Conservation (phyloP, 495 filamentous ascomycete species). For the Lophium mytilinum region DNA sequence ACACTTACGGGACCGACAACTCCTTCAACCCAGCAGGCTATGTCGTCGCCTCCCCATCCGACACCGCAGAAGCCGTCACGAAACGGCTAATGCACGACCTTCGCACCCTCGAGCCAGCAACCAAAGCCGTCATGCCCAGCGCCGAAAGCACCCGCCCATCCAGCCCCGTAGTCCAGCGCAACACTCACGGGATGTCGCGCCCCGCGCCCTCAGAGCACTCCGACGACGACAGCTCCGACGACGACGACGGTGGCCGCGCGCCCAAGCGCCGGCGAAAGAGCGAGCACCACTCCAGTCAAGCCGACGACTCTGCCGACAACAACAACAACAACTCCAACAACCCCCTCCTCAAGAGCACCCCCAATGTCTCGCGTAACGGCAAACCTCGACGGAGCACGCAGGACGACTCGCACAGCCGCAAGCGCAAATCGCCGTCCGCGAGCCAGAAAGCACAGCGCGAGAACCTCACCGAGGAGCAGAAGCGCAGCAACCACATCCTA, state of each 20-base stretch:
- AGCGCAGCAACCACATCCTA: constrained; percentile 77
- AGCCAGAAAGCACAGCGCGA: constrained; percentile 50
- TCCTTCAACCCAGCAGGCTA: constrained; percentile 11
- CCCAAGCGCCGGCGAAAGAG: constrained; percentile 14
- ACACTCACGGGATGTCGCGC: constrained; percentile 28
- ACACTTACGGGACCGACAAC: constrained; percentile 21
- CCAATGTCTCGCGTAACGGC: neutral
- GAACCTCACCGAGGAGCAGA: constrained; percentile 77
- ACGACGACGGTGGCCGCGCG: constrained; percentile 34
- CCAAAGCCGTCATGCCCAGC: constrained; percentile 28
- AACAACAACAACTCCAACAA: constrained; percentile 1
- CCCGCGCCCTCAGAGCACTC: constrained; percentile 25
- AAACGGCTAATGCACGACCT: constrained; percentile 11
- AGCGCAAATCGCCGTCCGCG: constrained; percentile 10
- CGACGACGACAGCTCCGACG: constrained; percentile 20
- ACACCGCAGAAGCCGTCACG: constrained; percentile 8
- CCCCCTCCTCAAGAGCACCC: constrained; percentile 24
- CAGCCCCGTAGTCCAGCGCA: constrained; percentile 39
- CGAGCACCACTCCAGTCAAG: constrained; percentile 6
- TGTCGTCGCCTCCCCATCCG: constrained; percentile 1
- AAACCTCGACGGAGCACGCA: constrained; percentile 5
- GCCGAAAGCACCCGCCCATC: constrained; percentile 50
- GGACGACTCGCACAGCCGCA: constrained; percentile 8
- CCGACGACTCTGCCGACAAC: neutral
- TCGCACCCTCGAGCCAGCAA: neutral